Base-by-base conservation (phyloP, 208 protist species). In the Leishmania guyanensis region DNA sequence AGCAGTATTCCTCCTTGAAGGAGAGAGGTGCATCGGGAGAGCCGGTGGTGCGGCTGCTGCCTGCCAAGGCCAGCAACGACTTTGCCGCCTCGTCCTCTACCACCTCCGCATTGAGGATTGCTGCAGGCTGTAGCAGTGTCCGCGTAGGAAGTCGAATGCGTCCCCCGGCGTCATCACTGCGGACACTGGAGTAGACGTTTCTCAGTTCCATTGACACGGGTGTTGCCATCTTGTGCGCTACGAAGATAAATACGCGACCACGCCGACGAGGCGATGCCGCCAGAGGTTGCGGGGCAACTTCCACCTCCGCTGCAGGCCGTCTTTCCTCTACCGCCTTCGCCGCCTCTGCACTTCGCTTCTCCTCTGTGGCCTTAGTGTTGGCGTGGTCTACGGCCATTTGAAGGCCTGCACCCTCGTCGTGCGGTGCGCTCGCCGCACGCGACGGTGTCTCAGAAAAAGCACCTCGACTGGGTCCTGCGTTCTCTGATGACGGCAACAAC, bases 1-100 rank as follows among this genome's bases (percentile, higher is more conserved):
- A 74, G 74, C 72, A 86, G 50, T 68, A 82, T 9, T 36, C 77
- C 62, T 86, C 82, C 0, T 77, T 86, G 51, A 80, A 86, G 22
- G 78, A 82, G 26, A 86, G 73, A 12, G 72, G 62, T 6, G 74
- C 78, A 22, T 82, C 73, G 1, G 60, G 14, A 12, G 82, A 80
- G 29, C 78, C 72, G 54, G 82, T 72, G 64, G 82, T 80, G 66
- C 36, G 54, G 48, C 65, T 82, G 29, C n/a, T 64, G 0, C 69
- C 36, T 3, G 75, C 71, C 43, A 75, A 5, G 54, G 60, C 78
- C 46, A 82, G 43, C 22, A 80, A 78, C 3, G 77, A 79, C 22
- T 48, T 51, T 10, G 36, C 79, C 53, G 68, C 53, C 65, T 46
- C 66, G n/a, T 70, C 74, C 74, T 77, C 74, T 48, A 29, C 53